Conservation (phyloP, 495 filamentous ascomycete genomes). For the Chaetomium tenue region DNA sequence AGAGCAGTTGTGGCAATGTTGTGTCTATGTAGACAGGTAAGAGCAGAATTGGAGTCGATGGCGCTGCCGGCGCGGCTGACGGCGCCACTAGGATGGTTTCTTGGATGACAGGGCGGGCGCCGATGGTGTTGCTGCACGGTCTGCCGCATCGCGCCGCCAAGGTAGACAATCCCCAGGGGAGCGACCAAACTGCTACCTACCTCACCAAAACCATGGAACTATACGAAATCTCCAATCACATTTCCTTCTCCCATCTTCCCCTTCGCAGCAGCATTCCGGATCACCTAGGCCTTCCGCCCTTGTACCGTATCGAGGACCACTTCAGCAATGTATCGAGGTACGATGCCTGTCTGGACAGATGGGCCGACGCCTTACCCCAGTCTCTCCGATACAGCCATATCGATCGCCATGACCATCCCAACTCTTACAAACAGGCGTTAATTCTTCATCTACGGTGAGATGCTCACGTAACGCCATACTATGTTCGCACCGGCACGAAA, state of each 20-base stretch:
- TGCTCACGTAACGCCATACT: too few species aligned
- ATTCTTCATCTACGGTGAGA: background rate
- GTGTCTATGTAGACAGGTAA: slow-evolving; percentile 8
- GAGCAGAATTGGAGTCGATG: background rate
- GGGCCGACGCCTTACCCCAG: background rate
- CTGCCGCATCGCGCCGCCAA: background rate
- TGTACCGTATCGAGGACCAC: background rate
- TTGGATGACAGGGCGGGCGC: background rate
- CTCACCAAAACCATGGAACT: background rate
- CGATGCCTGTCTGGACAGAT: background rate
- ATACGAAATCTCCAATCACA: slow-evolving; percentile 3
- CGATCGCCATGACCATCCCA: background rate
- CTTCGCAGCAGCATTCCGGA: background rate
- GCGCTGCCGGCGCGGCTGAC: background rate
- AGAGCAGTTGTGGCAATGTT: slow-evolving; percentile 1
- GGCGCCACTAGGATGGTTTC: background rate
- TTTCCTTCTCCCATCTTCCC: background rate
- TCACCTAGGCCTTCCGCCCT: background rate
- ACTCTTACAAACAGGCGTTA: background rate
- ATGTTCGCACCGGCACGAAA: too few species aligned
- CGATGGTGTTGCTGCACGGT: background rate
- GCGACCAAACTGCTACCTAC: background rate
- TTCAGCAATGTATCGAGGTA: background rate
- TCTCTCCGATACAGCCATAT: background rate
- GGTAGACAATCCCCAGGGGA: background rate